Conservation (phyloP, 768 basidiomycete species). For the Dacryopinax primogenitus region DNA sequence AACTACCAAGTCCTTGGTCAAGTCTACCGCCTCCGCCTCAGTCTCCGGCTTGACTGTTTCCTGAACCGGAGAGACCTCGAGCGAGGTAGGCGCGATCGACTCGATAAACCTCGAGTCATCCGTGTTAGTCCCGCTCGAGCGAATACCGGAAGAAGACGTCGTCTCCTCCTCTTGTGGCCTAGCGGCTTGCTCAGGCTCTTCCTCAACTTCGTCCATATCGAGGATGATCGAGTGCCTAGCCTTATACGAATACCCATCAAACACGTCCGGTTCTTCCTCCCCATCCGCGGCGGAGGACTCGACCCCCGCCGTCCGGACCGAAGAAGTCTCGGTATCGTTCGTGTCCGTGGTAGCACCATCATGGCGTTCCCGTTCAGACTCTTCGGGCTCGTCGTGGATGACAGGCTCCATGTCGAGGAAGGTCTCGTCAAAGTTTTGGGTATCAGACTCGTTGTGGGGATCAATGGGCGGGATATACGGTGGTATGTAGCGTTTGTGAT, state of each 20-base stretch:
- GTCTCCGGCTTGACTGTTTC: background rate
- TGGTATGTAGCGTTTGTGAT: conserved; percentile 88
- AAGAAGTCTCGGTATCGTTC: conserved; percentile 28
- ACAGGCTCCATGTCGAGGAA: conserved; percentile 94
- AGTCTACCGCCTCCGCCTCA: background rate
- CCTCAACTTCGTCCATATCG: conserved; percentile 57
- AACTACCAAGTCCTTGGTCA: background rate
- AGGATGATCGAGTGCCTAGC: conserved; percentile 68
- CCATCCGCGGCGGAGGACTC: conserved; percentile 14
- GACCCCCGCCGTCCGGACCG: conserved; percentile 6
- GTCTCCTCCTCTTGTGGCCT: conserved; percentile 6
- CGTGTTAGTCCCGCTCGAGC: conserved; percentile 12
- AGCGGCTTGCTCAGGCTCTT: conserved; percentile 22
- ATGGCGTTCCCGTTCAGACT: conserved; percentile 22
- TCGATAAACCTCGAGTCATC: background rate
- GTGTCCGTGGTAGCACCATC: conserved; percentile 24
- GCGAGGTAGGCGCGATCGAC: background rate
- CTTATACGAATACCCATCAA: conserved; percentile 91
- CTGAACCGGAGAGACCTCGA: background rate
- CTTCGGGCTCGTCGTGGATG: conserved; percentile 49
- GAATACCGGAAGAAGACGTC: background rate
- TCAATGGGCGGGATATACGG: conserved; percentile 89
- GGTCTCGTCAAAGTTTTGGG: conserved; percentile 93
- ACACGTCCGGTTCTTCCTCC: conserved; percentile 53
- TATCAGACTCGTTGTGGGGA: conserved; percentile 84